Evolutionary conservation across 2,329 filamentous ascomycete species (phyloP), one percentile per base, ranked within the genome.

Genomic region (Aureobasidium namibiae): DNA sequence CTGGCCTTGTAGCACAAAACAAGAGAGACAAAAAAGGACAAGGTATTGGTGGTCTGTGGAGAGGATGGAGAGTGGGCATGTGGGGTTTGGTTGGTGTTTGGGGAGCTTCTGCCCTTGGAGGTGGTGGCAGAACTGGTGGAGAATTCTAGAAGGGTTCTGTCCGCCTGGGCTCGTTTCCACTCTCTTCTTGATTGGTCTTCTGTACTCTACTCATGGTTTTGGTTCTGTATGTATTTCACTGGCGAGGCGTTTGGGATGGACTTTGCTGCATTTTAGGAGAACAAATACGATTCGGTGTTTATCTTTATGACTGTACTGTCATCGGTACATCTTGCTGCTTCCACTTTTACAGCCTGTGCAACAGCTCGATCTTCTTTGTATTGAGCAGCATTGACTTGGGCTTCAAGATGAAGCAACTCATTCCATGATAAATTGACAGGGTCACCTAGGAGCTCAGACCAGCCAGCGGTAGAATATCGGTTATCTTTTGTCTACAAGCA

Each of bases 41-140:
- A 68, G 87, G 87, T 4, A 69, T 86, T 9, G 78, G 84, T 42
- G 87, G 87, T 0, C 75, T 90, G 13, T 88, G 86, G 80, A 76
- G 87, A 33, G 87, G 87, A 0, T 90, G 87, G 86, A 85, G 88
- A 70, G 85, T 90, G 38, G 88, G 85, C 61, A 89, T 88, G 77
- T 90, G 87, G 86, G 87, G 87, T 0, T 71, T 90, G 7, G 83
- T 89, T 11, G 87, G 87, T 9, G 78, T 90, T 10, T 90, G 87
- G 87, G 56, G 61, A 29, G 59, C 59, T 21, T 36, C 31, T 36
- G 59, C 59, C 10, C 59, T 61, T 21, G 59, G 60, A 26, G 50
- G 49, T 54, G 61, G 61, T 33, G 45, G 50, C 44, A 59, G 42
- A 39, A 62, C 38, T 26, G 60, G 57, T 14, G 60, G 60, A 2